These are phyloP conservation scores for Helicocarpus griseus DNA, from an alignment of 2,329 filamentous ascomycete genomes.

Conservation along the genomic window DNA sequence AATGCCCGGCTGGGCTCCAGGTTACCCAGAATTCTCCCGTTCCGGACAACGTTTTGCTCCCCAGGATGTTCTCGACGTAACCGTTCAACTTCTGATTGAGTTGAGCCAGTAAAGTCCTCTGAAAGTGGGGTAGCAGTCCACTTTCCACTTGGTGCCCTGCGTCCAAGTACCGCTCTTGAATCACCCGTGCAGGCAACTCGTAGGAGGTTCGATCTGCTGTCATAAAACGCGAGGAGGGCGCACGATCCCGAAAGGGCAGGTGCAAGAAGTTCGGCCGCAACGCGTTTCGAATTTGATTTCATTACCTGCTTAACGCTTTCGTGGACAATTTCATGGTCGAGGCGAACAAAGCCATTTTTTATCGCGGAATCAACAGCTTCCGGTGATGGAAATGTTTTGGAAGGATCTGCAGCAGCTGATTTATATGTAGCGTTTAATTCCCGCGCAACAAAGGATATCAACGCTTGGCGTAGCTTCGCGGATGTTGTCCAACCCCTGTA, in stretches of 20 bases:
- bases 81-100: constrained; percentile 71
- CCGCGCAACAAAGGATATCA: constrained; percentile 85
- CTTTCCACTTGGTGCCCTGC: constrained; percentile 66
- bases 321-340: constrained; percentile 92
- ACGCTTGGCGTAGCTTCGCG: constrained; percentile 81
- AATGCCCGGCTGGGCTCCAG: constrained; percentile 91
- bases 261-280: constrained; percentile 82
- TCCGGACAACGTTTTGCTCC: constrained; percentile 76
- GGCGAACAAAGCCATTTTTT: constrained; percentile 76
- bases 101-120: constrained; percentile 87
- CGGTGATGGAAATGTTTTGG: constrained; percentile 55
- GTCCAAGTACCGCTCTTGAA: constrained; percentile 86
- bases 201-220: constrained; percentile 73
- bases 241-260: constrained; percentile 96
- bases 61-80: constrained; percentile 79
- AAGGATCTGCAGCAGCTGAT: constrained; percentile 51
- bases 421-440: constrained; percentile 92
- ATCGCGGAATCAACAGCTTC: constrained; percentile 84
- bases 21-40: constrained; percentile 83
- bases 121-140: constrained; percentile 88
- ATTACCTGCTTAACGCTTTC: constrained; percentile 86
- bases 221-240: constrained; percentile 91
- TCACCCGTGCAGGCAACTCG: constrained; percentile 95
- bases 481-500: constrained; percentile 92
- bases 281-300: constrained; percentile 78